phyloP scores from a whole-genome alignment of 2,329 filamentous ascomycete genomes.

The Arthrobotrys musiformis region DNA sequence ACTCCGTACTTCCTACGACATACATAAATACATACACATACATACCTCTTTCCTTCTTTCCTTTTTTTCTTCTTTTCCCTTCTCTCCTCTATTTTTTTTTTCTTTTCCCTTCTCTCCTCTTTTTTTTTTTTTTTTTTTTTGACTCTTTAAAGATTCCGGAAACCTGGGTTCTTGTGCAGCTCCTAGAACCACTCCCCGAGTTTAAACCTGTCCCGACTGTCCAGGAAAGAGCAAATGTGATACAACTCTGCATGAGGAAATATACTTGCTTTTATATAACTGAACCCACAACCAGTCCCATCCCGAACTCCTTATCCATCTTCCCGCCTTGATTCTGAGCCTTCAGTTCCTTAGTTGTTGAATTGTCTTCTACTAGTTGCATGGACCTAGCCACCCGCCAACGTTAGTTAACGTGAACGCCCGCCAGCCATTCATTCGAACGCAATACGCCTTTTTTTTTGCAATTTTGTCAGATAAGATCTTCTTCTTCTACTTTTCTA shows the following conservation, averaged over 20 bases:
- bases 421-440: not conserved
- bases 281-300: conserved; percentile 8
- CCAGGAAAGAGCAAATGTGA: conserved; percentile 33
- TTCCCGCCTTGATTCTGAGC: not conserved
- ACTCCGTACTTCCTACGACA: not conserved
- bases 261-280: conserved; percentile 26
- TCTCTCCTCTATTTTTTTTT: too few relatives aligned
- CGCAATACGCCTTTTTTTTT: conserved; percentile 28
- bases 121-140: not conserved
- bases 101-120: not conserved
- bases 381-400: conserved; percentile 16
- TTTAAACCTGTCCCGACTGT: conserved; percentile 21
- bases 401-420: too few relatives aligned
- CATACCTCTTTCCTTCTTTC: too few relatives aligned
- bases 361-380: conserved; percentile 20
- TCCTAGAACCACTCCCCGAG: conserved; percentile 29
- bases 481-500: not conserved
- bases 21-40: not conserved
- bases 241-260: conserved; percentile 18
- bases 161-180: conserved; percentile 48
- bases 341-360: conserved; percentile 11
- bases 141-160: conserved; percentile 35
- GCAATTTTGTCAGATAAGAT: not conserved
- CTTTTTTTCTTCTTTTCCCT: too few relatives aligned
- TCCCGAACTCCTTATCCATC: conserved; percentile 11